Evolutionary conservation across 2,329 filamentous ascomycete species (phyloP).

Genomic region (Talaromyces sp.): DNA sequence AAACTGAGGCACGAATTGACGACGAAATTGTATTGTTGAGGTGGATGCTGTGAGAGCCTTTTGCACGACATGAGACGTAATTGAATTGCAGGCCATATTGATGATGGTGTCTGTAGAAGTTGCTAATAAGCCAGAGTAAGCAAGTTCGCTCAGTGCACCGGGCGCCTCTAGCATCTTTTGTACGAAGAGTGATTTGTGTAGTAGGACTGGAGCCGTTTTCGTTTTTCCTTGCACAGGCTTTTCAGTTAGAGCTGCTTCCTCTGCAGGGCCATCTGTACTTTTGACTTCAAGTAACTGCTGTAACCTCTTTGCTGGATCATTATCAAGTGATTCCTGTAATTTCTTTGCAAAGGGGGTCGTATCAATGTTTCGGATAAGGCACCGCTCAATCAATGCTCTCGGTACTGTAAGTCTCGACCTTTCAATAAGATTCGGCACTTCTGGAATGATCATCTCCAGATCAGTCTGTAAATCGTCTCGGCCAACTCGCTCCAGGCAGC

Average conservation of each 20-base stretch:
- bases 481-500: conserved; percentile 75
- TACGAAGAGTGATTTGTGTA: conserved; percentile 79
- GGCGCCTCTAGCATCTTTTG: conserved; percentile 73
- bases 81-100: conserved; percentile 61
- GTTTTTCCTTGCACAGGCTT: conserved; percentile 33
- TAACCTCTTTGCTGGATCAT: conserved; percentile 50
- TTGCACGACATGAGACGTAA: conserved; percentile 61
- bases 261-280: conserved; percentile 47
- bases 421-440: conserved; percentile 68
- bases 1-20: conserved; percentile 62
- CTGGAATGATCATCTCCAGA: conserved; percentile 66
- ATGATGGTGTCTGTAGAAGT: conserved; percentile 56
- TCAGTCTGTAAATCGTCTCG: conserved; percentile 79
- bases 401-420: conserved; percentile 75
- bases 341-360: conserved; percentile 53
- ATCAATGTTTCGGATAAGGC: conserved; percentile 62
- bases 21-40: conserved; percentile 54
- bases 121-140: conserved; percentile 68
- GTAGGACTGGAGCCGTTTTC: conserved; percentile 48
- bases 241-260: conserved; percentile 37
- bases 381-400: conserved; percentile 78
- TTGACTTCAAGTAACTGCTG: conserved; percentile 59
- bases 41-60: conserved; percentile 55
- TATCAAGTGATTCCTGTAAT: conserved; percentile 56
- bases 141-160: conserved; percentile 63